Conservation (phyloP, 2,329 filamentous ascomycete species). For the Apiospora kogelbergensis region DNA sequence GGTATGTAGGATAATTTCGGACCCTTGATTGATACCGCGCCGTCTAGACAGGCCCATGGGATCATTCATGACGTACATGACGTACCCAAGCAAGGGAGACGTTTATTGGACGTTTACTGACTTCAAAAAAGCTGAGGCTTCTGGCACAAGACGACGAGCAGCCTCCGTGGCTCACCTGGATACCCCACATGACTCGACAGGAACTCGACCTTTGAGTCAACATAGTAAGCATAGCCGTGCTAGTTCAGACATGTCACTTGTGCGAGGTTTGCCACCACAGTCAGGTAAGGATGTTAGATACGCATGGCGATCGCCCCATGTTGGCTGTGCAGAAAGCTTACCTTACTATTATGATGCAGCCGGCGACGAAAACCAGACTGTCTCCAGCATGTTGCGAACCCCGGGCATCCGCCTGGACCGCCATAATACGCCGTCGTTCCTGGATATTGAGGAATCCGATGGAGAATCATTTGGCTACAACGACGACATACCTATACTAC, state of each 20-base stretch:
- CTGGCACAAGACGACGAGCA: conserved; percentile 52
- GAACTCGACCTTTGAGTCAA: conserved; percentile 55
- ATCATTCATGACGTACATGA: not conserved
- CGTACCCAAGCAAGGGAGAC: not conserved
- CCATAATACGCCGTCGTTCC: conserved; percentile 51
- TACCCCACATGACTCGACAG: conserved; percentile 46
- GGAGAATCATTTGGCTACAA: conserved; percentile 65
- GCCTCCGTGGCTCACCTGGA: conserved; percentile 64
- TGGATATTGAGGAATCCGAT: conserved; percentile 71
- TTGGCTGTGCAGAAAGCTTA: conserved; percentile 41
- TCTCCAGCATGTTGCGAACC: conserved; percentile 50
- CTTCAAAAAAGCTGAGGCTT: conserved; percentile 35
- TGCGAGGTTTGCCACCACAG: conserved; percentile 53
- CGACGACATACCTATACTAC: conserved; percentile 66
- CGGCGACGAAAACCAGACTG: conserved; percentile 47
- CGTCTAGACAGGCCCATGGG: not conserved
- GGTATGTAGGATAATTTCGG: conserved; percentile 53
- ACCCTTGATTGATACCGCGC: not conserved
- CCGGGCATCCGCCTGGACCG: conserved; percentile 54
- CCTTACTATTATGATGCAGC: conserved; percentile 39
- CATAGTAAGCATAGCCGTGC: conserved; percentile 68
- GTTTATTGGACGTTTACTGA: not conserved
- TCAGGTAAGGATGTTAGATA: conserved; percentile 44
- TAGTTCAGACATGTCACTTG: conserved; percentile 67
- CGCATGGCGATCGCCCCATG: conserved; percentile 45